These are phyloP conservation scores for Trichoderma virens DNA, from an alignment of 495 filamentous ascomycete species.

Conservation along the genomic window DNA sequence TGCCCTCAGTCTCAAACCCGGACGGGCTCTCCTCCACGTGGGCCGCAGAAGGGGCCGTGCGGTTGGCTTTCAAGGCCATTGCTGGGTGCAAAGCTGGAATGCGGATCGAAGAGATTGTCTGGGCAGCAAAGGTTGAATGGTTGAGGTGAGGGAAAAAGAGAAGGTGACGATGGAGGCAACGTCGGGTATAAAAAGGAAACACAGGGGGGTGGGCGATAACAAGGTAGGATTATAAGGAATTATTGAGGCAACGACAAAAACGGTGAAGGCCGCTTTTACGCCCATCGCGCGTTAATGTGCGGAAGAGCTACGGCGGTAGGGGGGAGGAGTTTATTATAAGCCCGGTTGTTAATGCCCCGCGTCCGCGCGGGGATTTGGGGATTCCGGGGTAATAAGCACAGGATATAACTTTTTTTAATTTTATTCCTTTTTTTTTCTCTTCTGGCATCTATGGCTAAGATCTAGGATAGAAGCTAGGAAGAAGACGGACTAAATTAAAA, in stretches of 20 bases:
- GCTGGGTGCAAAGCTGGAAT: too few species aligned
- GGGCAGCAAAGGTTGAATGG: too few species aligned
- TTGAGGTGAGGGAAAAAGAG: not conserved
- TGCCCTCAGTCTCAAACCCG: slow-evolving; percentile 3
- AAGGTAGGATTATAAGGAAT: not conserved
- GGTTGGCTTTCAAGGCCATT: not conserved
- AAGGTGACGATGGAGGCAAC: not conserved
- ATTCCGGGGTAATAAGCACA: not conserved
- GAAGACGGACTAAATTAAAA: not conserved
- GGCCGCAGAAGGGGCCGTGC: not conserved
- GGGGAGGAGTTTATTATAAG: not conserved
- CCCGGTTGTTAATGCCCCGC: not conserved
- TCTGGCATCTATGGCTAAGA: not conserved
- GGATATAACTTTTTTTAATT: too few species aligned
- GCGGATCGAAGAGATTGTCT: too few species aligned
- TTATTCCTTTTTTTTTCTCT: not conserved
- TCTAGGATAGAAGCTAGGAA: not conserved
- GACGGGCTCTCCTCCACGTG: slow-evolving; percentile 7
- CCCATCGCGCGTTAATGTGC: not conserved
- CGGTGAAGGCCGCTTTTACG: not conserved
- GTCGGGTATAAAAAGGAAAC: not conserved
- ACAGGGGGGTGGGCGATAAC: not conserved
- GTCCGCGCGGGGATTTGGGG: not conserved
- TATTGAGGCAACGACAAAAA: not conserved
- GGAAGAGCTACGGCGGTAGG: not conserved